Evolutionary conservation across 192 early-diverging fungal species (phyloP).

Genomic region (Phlyctochytrium planicorne): DNA sequence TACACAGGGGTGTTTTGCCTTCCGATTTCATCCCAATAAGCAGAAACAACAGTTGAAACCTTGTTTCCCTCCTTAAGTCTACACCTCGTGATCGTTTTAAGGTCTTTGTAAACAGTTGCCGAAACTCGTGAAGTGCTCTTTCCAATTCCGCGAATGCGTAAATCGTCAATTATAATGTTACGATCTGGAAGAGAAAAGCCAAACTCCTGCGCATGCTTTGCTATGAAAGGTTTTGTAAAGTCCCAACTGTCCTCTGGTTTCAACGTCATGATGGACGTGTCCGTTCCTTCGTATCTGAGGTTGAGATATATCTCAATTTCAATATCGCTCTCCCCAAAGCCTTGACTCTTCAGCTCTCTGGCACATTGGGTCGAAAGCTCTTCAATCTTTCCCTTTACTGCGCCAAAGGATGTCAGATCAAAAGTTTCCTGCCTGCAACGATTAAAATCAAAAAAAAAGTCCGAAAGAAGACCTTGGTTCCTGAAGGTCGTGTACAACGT

Average conservation of each 20-base stretch:
- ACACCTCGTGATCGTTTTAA: slow-evolving; percentile 28
- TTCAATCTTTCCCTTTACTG: slow-evolving; percentile 53
- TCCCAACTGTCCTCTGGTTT: slow-evolving; percentile 64
- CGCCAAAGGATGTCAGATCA: slow-evolving; percentile 32
- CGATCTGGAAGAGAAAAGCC: slow-evolving; percentile 88
- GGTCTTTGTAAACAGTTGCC: slow-evolving; percentile 50
- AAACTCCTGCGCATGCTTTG: slow-evolving; percentile 87
- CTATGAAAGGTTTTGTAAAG: slow-evolving; percentile 67
- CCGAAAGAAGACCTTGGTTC: slow-evolving; percentile 62
- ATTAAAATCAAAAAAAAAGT: slow-evolving; percentile 11
- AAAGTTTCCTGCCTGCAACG: slow-evolving; percentile 36
- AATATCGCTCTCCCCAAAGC: slow-evolving; percentile 61
- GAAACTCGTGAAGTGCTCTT: slow-evolving; percentile 21
- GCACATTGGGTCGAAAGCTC: slow-evolving; percentile 47
- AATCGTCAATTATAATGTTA: slow-evolving; percentile 82
- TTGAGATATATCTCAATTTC: slow-evolving; percentile 73
- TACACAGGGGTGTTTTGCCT: slow-evolving; percentile 72
- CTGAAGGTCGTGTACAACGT: slow-evolving; percentile 90
- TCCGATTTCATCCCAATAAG: slow-evolving; percentile 74
- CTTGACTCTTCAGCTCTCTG: slow-evolving; percentile 62
- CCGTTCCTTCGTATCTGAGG: slow-evolving; percentile 91
- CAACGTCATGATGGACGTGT: slow-evolving; percentile 86
- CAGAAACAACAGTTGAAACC: slow-evolving; percentile 40
- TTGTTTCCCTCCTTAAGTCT: not conserved
- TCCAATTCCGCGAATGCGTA: slow-evolving; percentile 88